Percentiles rank a stretch among this genome's conserved stretches.
Conservation (phyloP, 345 rosid genomes). For the Capsella bursapastoris region DNA sequence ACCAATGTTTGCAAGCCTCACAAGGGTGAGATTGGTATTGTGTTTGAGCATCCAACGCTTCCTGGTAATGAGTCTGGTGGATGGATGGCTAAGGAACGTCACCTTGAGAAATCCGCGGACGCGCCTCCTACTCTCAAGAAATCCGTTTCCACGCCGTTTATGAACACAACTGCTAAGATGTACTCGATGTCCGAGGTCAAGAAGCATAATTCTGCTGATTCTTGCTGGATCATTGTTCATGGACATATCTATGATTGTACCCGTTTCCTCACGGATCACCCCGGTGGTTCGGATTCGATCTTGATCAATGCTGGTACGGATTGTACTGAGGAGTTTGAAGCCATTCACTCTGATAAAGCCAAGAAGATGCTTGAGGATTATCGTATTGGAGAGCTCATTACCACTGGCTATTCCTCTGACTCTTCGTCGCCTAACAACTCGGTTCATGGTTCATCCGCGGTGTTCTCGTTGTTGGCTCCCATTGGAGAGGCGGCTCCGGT, state of each 20-base stretch:
- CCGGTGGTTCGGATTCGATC: conserved; percentile 88
- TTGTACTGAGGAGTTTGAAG: conserved; percentile 94
- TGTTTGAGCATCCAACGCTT: conserved; percentile 88
- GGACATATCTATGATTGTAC: conserved; percentile 94
- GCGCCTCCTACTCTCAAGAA: conserved; percentile 59
- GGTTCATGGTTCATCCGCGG: conserved; percentile 59
- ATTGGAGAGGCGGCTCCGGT: conserved; percentile 55
- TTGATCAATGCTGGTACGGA: conserved; percentile 88
- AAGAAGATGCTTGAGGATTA: conserved; percentile 78
- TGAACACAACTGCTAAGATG: conserved; percentile 71
- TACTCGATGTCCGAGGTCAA: conserved; percentile 72
- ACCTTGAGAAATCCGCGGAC: conserved; percentile 60
- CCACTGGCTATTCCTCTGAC: conserved; percentile 59
- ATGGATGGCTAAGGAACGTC: conserved; percentile 95
- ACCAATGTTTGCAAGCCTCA: conserved; percentile 79
- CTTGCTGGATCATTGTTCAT: conserved; percentile 90
- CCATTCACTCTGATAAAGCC: conserved; percentile 90
- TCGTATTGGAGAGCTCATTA: conserved; percentile 73
- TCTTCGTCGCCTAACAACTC: conserved; percentile 74
- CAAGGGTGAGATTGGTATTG: conserved; percentile 86
- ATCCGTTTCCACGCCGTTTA: conserved; percentile 81
- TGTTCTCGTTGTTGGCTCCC: conserved; percentile 55
- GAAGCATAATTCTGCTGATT: conserved; percentile 69
- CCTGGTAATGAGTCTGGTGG: conserved; percentile 92
- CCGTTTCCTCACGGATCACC: conserved; percentile 80